phyloP scores from a whole-genome alignment of 2,329 filamentous ascomycete species.

The Penicillium occitanis region DNA sequence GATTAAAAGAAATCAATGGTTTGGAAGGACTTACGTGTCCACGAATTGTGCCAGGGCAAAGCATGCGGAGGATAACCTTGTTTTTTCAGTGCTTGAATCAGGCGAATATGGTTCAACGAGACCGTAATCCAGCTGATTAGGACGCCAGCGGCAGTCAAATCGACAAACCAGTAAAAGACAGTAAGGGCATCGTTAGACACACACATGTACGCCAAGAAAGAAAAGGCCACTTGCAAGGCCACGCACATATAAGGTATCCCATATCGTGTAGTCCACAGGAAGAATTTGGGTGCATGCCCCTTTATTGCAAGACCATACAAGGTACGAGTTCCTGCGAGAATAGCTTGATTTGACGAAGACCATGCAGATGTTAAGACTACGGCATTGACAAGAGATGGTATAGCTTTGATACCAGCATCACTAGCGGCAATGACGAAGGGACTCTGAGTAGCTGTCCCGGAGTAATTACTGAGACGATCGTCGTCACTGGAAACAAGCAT shows the following conservation, averaged over 20 bases:
- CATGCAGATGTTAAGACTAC: constrained; percentile 46
- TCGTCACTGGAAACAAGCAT: constrained; percentile 22
- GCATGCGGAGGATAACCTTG: constrained; percentile 54
- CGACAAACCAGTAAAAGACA: constrained; percentile 52
- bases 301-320: constrained; percentile 63
- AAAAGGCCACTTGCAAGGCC: constrained; percentile 51
- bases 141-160: constrained; percentile 63
- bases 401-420: constrained; percentile 38
- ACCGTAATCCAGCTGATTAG: constrained; percentile 64
- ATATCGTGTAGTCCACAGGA: constrained; percentile 43
- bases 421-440: constrained; percentile 47
- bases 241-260: constrained; percentile 50
- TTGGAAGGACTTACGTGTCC: constrained; percentile 45
- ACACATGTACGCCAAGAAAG: constrained; percentile 69
- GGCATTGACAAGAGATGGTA: constrained; percentile 45
- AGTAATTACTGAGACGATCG: constrained; percentile 21
- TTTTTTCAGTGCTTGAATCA: constrained; percentile 55
- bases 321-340: constrained; percentile 59
- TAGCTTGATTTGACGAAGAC: constrained; percentile 46
- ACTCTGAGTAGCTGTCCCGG: constrained; percentile 31
- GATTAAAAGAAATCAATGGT: not conserved
- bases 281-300: constrained; percentile 45
- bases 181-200: constrained; percentile 60
- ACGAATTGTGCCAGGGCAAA: constrained; percentile 64
- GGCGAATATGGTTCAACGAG: constrained; percentile 59